phyloP scores from a whole-genome alignment of 495 filamentous ascomycete species.

The Xylaria acuta region DNA sequence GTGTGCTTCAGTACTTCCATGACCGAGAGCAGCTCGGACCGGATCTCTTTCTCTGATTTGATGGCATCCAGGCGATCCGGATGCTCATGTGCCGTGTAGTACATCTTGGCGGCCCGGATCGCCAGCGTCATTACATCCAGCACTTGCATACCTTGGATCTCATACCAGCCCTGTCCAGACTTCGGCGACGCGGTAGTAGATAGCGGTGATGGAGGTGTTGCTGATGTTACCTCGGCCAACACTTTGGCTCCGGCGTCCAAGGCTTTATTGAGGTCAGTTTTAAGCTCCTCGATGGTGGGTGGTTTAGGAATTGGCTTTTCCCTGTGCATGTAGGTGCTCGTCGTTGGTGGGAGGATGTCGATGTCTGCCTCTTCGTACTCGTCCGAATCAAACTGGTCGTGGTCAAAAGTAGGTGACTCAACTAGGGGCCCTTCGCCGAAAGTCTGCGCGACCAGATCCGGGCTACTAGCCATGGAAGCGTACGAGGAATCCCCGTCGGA shows the following conservation, averaged over 20 bases:
- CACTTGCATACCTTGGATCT: slow-evolving; percentile 89
- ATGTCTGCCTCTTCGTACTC: slow-evolving; percentile 67
- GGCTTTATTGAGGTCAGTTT: slow-evolving; percentile 72
- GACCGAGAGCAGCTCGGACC: slow-evolving; percentile 78
- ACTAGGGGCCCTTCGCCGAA: slow-evolving; percentile 49
- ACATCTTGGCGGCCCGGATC: slow-evolving; percentile 91
- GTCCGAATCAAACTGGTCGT: slow-evolving; percentile 63
- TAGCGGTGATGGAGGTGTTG: slow-evolving; percentile 37
- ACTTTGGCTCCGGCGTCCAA: slow-evolving; percentile 70
- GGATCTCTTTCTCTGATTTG: slow-evolving; percentile 80
- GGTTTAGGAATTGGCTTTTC: slow-evolving; percentile 86
- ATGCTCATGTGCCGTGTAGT: slow-evolving; percentile 86
- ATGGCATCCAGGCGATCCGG: slow-evolving; percentile 84
- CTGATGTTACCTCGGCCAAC: slow-evolving; percentile 55
- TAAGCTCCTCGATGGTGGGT: slow-evolving; percentile 78
- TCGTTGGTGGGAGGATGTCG: slow-evolving; percentile 90
- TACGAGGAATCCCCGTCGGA: slow-evolving; percentile 62
- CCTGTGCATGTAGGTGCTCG: slow-evolving; percentile 92
- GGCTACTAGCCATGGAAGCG: slow-evolving; percentile 62
- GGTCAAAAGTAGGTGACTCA: slow-evolving; percentile 66
- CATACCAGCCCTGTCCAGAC: slow-evolving; percentile 69
- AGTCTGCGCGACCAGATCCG: slow-evolving; percentile 52
- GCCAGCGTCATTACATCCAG: slow-evolving; percentile 91
- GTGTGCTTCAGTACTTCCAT: slow-evolving; percentile 90
- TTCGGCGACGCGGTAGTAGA: slow-evolving; percentile 42